Evolutionary conservation across 129 eudicot species (phyloP), one percentile per base, ranked within the genome.

Genomic region (Flaveria ramosissima): DNA sequence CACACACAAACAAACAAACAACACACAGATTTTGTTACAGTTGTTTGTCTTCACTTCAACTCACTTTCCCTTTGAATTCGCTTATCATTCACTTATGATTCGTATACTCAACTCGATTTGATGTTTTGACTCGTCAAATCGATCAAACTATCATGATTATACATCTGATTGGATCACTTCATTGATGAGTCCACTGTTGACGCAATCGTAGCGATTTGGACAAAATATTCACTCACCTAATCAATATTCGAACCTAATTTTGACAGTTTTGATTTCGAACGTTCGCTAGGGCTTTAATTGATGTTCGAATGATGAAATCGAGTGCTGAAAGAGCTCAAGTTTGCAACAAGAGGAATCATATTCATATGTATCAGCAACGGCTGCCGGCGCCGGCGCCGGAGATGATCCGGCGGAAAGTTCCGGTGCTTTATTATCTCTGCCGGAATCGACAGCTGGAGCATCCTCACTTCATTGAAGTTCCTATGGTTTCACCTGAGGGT

Each of bases 391-490:
- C 67, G 50, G 47, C 2, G 47, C 9, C 30, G 5, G 82, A 64
- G 79, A 30, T 71, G 12, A 61, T 27, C 42, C 42, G 12, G 39
- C 83, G 85, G 52, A 91, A 85, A 75, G 99, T 87, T 45, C 84
- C 93, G 1, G 99, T 95, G 41, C 88, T 95, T 47, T 95, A 95
- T 77, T 95, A 95, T 82, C 82, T 95, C 7, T 91, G 85, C 73
- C 77, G 91, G 68, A 95, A 95, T 83, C 90, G 92, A 1, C 99
- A 91, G 81, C 96, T 95, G 14, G 97, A 95, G 74, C 99, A 91
- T 89, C 99, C 99, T 74, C 99, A 95, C 80, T 95, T 95, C 71
- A 91, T 95, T 26, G 96, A 95, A 71, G 96, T 95, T 17, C 66
- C 96, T 26, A 80, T 95, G 71, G 83, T 93, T 52, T 89, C 99